These are phyloP conservation scores for Cryptococcus sp. DNA, from an alignment of 1,284 basidiomycete species.

Conservation along the genomic window DNA sequence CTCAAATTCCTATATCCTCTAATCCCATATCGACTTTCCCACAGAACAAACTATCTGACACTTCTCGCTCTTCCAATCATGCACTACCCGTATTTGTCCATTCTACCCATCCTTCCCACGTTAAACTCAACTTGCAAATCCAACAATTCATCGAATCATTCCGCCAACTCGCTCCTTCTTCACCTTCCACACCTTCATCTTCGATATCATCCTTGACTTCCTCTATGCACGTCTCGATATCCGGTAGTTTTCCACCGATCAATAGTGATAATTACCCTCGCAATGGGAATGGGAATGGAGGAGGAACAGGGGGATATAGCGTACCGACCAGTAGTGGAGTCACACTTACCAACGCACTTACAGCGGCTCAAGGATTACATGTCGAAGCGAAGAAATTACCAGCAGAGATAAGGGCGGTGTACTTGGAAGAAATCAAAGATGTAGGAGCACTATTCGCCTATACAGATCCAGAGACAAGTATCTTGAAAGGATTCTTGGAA, in stretches of 20 bases:
- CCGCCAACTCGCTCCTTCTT: constrained; percentile 19
- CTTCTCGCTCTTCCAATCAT: constrained; percentile 7
- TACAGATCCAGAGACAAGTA: constrained; percentile 42
- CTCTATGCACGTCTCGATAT: constrained; percentile 9
- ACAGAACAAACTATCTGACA: neutral
- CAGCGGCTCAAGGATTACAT: constrained; percentile 35
- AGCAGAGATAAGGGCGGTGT: constrained; percentile 33
- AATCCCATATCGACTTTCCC: neutral
- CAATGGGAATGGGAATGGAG: neutral
- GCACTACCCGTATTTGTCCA: constrained; percentile 24
- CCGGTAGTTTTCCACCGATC: neutral
- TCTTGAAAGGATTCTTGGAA: constrained; percentile 40
- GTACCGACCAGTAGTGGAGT: neutral
- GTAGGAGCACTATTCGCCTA: constrained; percentile 45
- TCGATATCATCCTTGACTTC: constrained; percentile 24
- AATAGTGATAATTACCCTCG: neutral
- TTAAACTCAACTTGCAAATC: constrained; percentile 40
- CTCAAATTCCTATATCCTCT: neutral
- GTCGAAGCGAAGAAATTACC: constrained; percentile 33
- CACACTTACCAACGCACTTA: constrained; percentile 28
- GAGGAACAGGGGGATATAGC: neutral
- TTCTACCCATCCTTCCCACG: constrained; percentile 29
- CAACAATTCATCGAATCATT: constrained; percentile 39
- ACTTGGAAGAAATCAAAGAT: constrained; percentile 44
- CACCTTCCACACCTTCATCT: constrained; percentile 23